Conservation (phyloP, 495 filamentous ascomycete species). For the Tirmania nivea region DNA sequence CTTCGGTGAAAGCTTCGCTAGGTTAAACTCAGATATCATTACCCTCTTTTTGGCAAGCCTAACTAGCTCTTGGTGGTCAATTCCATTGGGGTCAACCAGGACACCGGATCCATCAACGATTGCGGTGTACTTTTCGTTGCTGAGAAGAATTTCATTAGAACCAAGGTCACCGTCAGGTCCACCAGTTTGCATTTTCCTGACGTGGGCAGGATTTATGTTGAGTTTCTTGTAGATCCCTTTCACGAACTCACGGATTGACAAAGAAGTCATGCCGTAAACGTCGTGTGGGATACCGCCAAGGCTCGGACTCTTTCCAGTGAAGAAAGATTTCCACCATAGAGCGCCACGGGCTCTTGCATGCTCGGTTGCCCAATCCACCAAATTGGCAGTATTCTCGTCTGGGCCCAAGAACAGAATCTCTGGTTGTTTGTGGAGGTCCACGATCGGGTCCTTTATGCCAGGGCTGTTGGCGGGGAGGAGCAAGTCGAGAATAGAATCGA, state of each 20-base stretch:
- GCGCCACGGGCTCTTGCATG: slow-evolving; percentile 75
- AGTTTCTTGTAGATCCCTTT: slow-evolving; percentile 93
- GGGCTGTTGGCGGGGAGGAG: slow-evolving; percentile 73
- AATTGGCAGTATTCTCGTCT: slow-evolving; percentile 92
- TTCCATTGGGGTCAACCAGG: slow-evolving; percentile 72
- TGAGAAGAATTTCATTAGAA: slow-evolving; percentile 89
- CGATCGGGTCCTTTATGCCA: slow-evolving; percentile 96
- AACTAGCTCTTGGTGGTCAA: slow-evolving; percentile 62
- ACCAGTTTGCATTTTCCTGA: slow-evolving; percentile 90
- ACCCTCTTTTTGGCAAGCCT: slow-evolving; percentile 66
- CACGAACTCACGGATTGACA: slow-evolving; percentile 88
- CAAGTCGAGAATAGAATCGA: slow-evolving; percentile 90
- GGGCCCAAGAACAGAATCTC: slow-evolving; percentile 98
- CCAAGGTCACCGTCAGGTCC: slow-evolving; percentile 92
- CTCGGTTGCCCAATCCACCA: slow-evolving; percentile 95
- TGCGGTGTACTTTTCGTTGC: slow-evolving; percentile 80
- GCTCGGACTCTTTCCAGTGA: slow-evolving; percentile 92
- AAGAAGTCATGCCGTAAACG: slow-evolving; percentile 87
- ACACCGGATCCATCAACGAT: slow-evolving; percentile 89
- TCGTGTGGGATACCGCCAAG: slow-evolving; percentile 95
- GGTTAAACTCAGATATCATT: slow-evolving; percentile 79
- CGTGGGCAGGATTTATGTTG: slow-evolving; percentile 56
- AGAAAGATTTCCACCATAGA: slow-evolving; percentile 99
- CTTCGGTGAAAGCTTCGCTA: slow-evolving; percentile 60
- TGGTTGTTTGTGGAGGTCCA: slow-evolving; percentile 78